Percentiles rank a stretch among this genome's conserved stretches.
These are phyloP conservation scores for Mycena vitilis DNA, from an alignment of 768 basidiomycete species.

Conservation along the genomic window DNA sequence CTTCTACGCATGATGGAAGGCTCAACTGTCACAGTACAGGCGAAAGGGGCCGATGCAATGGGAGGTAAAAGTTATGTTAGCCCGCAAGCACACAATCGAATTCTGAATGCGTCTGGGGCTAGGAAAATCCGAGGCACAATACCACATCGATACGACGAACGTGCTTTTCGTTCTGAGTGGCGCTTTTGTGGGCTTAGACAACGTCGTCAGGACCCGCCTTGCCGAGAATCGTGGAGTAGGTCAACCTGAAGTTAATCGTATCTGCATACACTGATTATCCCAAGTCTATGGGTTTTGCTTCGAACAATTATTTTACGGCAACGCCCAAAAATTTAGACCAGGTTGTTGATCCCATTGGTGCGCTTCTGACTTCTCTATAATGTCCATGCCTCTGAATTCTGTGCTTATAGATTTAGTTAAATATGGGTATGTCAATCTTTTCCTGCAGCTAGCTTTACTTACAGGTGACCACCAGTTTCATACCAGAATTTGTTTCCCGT, in stretches of 20 bases:
- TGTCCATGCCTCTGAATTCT: slow-evolving; percentile 1
- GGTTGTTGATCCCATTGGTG: slow-evolving; percentile 77
- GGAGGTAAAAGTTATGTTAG: slow-evolving; percentile 40
- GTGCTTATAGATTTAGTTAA: slow-evolving; percentile 74
- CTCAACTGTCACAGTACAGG: slow-evolving; percentile 82
- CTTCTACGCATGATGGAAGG: slow-evolving; percentile 96
- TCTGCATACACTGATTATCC: slow-evolving; percentile 20
- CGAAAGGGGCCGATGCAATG: slow-evolving; percentile 68
- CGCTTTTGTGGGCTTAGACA: slow-evolving; percentile 93
- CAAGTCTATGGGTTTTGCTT: slow-evolving; percentile 92
- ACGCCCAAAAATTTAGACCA: slow-evolving; percentile 70
- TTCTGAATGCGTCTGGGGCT: slow-evolving; percentile 5
- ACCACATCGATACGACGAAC: slow-evolving; percentile 88
- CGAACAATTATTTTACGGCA: slow-evolving; percentile 70
- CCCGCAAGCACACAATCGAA: too few species aligned
- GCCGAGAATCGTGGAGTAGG: slow-evolving; percentile 76
- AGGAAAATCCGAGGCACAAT: slow-evolving; percentile 70
- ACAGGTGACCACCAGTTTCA: slow-evolving; percentile 67
- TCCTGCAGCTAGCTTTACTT: slow-evolving; percentile 13
- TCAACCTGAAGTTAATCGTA: slow-evolving; percentile 5
- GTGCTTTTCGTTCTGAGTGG: slow-evolving; percentile 96
- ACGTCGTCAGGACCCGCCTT: slow-evolving; percentile 80
- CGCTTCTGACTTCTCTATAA: slow-evolving; percentile 27
- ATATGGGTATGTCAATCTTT: slow-evolving; percentile 69
- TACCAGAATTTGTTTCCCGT: slow-evolving; percentile 95